Percentiles rank a stretch among this genome's conserved stretches.
Evolutionary conservation across 352 stramenopile species (phyloP).

Genomic region (Blastocystis sp.): DNA sequence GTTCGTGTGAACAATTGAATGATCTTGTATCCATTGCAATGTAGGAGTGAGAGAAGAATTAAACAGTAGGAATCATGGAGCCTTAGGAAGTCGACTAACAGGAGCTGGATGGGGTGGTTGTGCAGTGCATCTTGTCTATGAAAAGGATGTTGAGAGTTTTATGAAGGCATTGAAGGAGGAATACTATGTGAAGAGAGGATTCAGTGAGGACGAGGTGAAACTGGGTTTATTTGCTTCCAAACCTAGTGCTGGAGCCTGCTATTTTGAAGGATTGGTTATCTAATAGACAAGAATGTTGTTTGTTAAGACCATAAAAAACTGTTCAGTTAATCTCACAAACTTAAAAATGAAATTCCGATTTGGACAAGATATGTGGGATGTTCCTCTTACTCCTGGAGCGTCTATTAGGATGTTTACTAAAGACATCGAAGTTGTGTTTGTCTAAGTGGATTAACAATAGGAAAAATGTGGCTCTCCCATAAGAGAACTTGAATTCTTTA

Average conservation of each 20-base stretch:
- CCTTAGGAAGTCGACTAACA: constrained; percentile 72
- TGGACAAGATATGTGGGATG: too few relatives aligned
- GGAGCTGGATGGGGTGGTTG: constrained; percentile 78
- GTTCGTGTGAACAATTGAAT: constrained; percentile 73
- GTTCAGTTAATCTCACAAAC: too few relatives aligned
- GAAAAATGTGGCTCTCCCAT: too few relatives aligned
- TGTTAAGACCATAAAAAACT: background rate
- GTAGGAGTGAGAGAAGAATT: constrained; percentile 38
- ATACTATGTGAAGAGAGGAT: constrained; percentile 66
- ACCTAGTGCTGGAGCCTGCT: constrained; percentile 38
- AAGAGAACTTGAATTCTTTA: too few relatives aligned
- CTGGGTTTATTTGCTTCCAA: constrained; percentile 63
- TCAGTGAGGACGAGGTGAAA: constrained; percentile 58
- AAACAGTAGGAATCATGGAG: constrained; percentile 64
- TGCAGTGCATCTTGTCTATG: constrained; percentile 70
- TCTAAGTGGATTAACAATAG: too few relatives aligned
- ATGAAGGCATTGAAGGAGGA: constrained; percentile 65
- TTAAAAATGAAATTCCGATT: too few relatives aligned
- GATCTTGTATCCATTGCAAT: constrained; percentile 68
- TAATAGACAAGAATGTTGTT: background rate
- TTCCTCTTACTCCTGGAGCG: too few relatives aligned
- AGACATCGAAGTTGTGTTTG: too few relatives aligned
- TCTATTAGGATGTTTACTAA: too few relatives aligned
- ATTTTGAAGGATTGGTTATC: constrained; percentile 10
- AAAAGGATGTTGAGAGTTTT: constrained; percentile 66